phyloP scores from a whole-genome alignment of 2,329 filamentous ascomycete species.

The Colletotrichum sp. region DNA sequence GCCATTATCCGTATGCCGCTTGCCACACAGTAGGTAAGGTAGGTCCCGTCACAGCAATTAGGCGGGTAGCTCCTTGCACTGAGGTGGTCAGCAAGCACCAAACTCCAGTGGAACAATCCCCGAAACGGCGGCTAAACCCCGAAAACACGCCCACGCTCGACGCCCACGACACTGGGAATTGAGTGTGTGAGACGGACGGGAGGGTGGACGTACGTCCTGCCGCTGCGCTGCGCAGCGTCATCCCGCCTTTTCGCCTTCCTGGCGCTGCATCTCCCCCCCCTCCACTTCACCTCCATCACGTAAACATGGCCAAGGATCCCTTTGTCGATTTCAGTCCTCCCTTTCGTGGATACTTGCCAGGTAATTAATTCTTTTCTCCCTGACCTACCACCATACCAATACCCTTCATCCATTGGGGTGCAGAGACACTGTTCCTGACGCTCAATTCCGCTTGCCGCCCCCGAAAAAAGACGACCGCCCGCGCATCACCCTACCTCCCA shows the following conservation, averaged over 20 bases:
- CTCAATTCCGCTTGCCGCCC: not conserved
- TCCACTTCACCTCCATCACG: not conserved
- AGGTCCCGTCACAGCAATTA: not conserved
- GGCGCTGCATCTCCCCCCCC: not conserved
- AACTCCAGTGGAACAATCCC: not conserved
- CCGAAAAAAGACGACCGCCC: not conserved
- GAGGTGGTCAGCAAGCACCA: not conserved
- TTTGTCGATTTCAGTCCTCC: not conserved
- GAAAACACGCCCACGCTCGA: constrained; percentile 1
- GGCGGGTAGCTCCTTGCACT: not conserved
- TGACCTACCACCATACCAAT: not conserved
- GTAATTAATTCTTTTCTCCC: not conserved
- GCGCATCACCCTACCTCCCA: constrained; percentile 3
- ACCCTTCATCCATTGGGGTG: not conserved
- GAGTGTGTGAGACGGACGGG: not conserved
- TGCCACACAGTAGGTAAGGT: not conserved
- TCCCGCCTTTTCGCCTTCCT: constrained; percentile 1
- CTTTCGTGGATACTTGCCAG: constrained; percentile 4
- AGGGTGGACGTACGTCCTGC: constrained; percentile 1
- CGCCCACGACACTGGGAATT: not conserved
- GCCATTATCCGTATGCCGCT: not conserved
- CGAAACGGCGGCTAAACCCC: constrained; percentile 14
- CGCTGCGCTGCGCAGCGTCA: not conserved
- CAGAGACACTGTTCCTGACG: not conserved
- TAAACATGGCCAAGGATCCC: constrained; percentile 8